Percentiles rank a stretch among this genome's conserved stretches.
These are phyloP conservation scores for Pichia sporocuriosa DNA, from an alignment of 805 yeast genomes.

Conservation along the genomic window DNA sequence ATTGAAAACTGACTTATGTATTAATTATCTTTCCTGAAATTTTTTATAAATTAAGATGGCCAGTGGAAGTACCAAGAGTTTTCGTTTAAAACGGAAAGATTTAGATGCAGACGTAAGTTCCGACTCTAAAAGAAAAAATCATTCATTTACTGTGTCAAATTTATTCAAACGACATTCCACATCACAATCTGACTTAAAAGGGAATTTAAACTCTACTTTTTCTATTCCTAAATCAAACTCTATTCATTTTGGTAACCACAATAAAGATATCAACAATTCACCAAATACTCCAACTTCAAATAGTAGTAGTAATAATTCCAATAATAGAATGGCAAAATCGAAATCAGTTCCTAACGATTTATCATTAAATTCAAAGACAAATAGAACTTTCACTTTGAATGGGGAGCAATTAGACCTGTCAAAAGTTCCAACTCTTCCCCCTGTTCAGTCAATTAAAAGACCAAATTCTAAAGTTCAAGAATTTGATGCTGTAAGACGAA, in stretches of 20 bases:
- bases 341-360: slow-evolving; percentile 8
- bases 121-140: slow-evolving; percentile 1
- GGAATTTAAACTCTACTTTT: not conserved
- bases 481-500: slow-evolving; percentile 9
- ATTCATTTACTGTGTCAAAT: slow-evolving; percentile 4
- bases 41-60: not conserved
- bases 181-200: not conserved
- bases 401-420: slow-evolving; percentile 5
- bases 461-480: slow-evolving; percentile 4
- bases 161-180: slow-evolving; percentile 8
- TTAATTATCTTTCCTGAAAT: not conserved
- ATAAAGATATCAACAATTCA: too few species aligned
- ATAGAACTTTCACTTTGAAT: slow-evolving; percentile 1
- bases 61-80: not conserved
- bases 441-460: not conserved
- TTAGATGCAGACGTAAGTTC: not conserved
- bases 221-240: slow-evolving; percentile 5
- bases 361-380: not conserved
- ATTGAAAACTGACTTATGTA: too few species aligned
- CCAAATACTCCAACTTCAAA: too few species aligned
- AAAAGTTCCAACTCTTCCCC: slow-evolving; percentile 5
- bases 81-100: slow-evolving; percentile 8
- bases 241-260: not conserved
- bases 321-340: slow-evolving; percentile 8
- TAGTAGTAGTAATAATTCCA: too few species aligned